Conservation (phyloP, 2,329 filamentous ascomycete species). For the Beauveria caledonica region DNA sequence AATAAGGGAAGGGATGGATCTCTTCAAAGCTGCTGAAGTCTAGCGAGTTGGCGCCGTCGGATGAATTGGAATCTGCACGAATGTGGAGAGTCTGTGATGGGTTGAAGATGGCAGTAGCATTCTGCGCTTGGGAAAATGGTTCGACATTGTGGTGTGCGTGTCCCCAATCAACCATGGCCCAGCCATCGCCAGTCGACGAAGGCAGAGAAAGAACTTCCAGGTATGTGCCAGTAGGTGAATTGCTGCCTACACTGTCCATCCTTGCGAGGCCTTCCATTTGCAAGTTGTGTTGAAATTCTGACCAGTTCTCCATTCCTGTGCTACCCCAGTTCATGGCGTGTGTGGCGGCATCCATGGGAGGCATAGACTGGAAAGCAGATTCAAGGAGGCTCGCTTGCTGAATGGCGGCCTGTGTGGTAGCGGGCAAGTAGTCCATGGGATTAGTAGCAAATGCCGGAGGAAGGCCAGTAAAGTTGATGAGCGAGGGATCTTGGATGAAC, state of each 20-base stretch:
- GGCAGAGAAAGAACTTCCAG: slow-evolving; percentile 78
- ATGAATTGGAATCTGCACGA: slow-evolving; percentile 79
- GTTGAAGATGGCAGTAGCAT: slow-evolving; percentile 67
- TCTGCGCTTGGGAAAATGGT: slow-evolving; percentile 45
- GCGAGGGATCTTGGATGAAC: slow-evolving; percentile 49
- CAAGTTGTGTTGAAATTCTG: slow-evolving; percentile 61
- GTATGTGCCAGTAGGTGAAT: slow-evolving; percentile 47
- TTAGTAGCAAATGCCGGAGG: slow-evolving; percentile 42
- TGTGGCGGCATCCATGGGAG: slow-evolving; percentile 45
- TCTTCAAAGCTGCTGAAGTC: slow-evolving; percentile 77
- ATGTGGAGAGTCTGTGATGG: slow-evolving; percentile 85
- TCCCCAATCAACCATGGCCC: slow-evolving; percentile 71
- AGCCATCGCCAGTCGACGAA: slow-evolving; percentile 78
- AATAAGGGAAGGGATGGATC: slow-evolving; percentile 59
- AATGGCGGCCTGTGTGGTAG: slow-evolving; percentile 55
- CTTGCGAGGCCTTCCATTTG: slow-evolving; percentile 43
- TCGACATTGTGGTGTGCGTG: slow-evolving; percentile 60
- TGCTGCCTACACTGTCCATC: slow-evolving; percentile 35
- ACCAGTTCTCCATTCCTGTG: slow-evolving; percentile 63
- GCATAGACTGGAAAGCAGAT: slow-evolving; percentile 51
- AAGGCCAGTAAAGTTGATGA: slow-evolving; percentile 49
- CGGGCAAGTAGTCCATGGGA: slow-evolving; percentile 52
- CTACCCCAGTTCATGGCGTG: slow-evolving; percentile 52
- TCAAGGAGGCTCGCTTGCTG: slow-evolving; percentile 53
- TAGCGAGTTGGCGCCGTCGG: slow-evolving; percentile 58